These are phyloP conservation scores for Cladosporium phlei DNA, from an alignment of 2,329 filamentous ascomycete genomes.

Conservation along the genomic window DNA sequence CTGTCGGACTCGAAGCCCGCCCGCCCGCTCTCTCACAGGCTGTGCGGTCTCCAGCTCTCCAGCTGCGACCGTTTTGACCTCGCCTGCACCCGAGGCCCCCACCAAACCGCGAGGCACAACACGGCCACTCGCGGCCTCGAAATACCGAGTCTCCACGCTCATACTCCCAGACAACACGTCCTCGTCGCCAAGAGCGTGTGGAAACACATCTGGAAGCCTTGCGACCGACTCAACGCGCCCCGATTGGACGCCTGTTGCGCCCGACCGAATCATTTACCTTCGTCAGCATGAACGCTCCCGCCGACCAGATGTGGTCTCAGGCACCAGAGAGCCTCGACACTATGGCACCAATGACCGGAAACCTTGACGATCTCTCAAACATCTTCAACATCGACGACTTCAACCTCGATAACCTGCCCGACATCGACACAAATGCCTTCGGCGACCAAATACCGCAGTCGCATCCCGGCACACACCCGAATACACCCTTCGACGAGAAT, in stretches of 20 bases:
- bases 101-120: not conserved
- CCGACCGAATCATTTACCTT: not conserved
- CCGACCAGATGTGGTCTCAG: conserved; percentile 35
- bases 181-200: not conserved
- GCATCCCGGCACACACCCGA: conserved; percentile 25
- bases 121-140: conserved; percentile 13
- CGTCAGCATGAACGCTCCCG: conserved; percentile 25
- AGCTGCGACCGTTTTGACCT: not conserved
- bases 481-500: conserved; percentile 27
- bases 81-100: not conserved
- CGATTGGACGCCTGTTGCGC: not conserved
- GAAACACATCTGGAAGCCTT: not conserved
- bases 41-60: not conserved
- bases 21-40: too few species aligned
- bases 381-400: conserved; percentile 40
- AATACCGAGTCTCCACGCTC: too few species aligned
- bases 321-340: conserved; percentile 36
- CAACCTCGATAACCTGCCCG: conserved; percentile 27
- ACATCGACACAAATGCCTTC: conserved; percentile 20
- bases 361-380: conserved; percentile 41
- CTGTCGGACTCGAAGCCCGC: too few species aligned
- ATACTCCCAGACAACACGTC: not conserved
- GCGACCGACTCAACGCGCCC: conserved; percentile 2
- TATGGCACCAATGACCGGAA: conserved; percentile 35
- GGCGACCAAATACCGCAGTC: conserved; percentile 21